Percentiles rank a stretch among this genome's conserved stretches.
These are phyloP conservation scores for Trametes gibbosa DNA, from an alignment of 768 basidiomycete genomes.

Conservation along the genomic window DNA sequence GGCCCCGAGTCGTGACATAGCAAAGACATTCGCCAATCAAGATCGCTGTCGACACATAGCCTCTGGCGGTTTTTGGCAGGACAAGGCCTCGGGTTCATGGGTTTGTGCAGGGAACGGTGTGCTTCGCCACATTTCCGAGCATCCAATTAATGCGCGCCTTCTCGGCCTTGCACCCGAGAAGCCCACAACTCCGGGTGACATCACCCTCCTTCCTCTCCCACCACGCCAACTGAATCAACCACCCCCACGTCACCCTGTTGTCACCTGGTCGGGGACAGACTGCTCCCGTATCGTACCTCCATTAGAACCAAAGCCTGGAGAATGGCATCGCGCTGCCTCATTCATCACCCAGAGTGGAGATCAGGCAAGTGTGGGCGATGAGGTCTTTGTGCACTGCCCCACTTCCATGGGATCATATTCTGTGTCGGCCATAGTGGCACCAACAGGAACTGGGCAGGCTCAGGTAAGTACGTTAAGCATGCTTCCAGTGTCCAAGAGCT, in stretches of 20 bases:
- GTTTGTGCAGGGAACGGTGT: not conserved
- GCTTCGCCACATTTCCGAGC: not conserved
- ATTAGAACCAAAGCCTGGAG: too few relatives aligned
- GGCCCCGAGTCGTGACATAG: constrained; percentile 28
- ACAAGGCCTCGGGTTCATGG: not conserved
- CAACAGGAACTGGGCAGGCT: too few relatives aligned
- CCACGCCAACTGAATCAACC: not conserved
- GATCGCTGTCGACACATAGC: constrained; percentile 10
- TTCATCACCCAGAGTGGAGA: not conserved
- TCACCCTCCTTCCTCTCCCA: not conserved
- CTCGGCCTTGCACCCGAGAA: not conserved
- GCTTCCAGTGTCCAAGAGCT: not conserved
- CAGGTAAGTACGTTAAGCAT: not conserved
- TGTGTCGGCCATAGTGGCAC: not conserved
- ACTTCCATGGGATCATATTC: not conserved
- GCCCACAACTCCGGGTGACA: not conserved
- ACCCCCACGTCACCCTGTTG: not conserved
- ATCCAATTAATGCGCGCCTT: not conserved
- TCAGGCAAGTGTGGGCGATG: not conserved
- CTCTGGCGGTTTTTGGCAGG: constrained; percentile 15
- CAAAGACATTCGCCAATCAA: constrained; percentile 7
- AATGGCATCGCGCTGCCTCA: not conserved
- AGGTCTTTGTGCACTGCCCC: not conserved
- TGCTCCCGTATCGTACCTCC: not conserved
- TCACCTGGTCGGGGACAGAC: not conserved